These are phyloP conservation scores for Starmerella asiatica DNA, from an alignment of 805 yeast genomes.

Conservation along the genomic window DNA sequence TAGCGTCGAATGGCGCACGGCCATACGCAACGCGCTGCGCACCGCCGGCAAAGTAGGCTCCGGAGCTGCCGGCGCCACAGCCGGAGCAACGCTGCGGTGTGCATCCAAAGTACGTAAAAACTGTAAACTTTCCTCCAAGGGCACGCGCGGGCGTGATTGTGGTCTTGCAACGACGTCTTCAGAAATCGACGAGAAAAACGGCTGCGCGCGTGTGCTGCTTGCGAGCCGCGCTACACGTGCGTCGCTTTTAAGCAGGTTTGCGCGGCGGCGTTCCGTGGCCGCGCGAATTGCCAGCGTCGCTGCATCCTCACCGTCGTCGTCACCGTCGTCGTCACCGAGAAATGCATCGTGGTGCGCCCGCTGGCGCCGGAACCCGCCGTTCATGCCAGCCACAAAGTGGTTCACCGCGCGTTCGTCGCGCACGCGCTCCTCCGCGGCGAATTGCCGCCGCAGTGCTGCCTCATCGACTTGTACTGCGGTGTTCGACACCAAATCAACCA, in stretches of 20 bases:
- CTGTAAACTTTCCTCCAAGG: constrained; percentile 16
- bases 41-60: too few species aligned
- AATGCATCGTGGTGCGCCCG: constrained; percentile 8
- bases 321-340: constrained; percentile 8
- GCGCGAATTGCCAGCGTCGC: neutral
- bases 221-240: constrained; percentile 16
- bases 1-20: too few species aligned
- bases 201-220: constrained; percentile 9
- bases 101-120: constrained; percentile 9
- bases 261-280: constrained; percentile 7
- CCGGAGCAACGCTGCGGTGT: neutral
- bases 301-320: constrained; percentile 2
- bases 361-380: constrained; percentile 17
- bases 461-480: constrained; percentile 2
- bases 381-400: constrained; percentile 17
- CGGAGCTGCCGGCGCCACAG: neutral
- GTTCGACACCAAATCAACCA: constrained; percentile 17
- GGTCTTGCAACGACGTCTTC: constrained; percentile 16
- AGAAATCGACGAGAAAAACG: constrained; percentile 19
- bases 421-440: constrained; percentile 14
- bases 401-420: constrained; percentile 17
- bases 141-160: neutral
- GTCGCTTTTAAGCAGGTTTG: constrained; percentile 10
- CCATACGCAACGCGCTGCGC: too few species aligned
- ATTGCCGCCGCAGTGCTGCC: constrained; percentile 7